These are phyloP conservation scores for Colletotrichum limetticola DNA, from an alignment of 2,329 filamentous ascomycete species.

Conservation along the genomic window DNA sequence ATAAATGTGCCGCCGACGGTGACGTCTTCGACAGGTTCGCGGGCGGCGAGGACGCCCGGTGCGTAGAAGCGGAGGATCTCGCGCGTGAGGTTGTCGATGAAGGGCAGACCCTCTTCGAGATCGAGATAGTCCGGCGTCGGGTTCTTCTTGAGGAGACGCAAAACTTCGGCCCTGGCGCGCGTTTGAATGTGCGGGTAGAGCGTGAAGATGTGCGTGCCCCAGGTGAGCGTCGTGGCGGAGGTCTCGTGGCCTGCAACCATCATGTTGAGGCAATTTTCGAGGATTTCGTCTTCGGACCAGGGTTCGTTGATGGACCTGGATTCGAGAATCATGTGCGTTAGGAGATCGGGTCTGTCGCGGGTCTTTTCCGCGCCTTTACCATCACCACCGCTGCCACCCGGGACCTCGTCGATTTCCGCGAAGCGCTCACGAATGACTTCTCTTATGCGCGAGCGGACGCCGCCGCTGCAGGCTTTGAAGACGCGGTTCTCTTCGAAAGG, in stretches of 20 bases:
- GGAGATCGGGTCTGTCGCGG: conserved; percentile 39
- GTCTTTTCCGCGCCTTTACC: not conserved
- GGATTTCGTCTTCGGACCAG: conserved; percentile 43
- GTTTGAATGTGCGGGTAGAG: conserved; percentile 49
- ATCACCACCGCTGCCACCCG: not conserved
- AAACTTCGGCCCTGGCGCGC: conserved; percentile 51
- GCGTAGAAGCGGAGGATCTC: conserved; percentile 55
- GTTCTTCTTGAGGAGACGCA: conserved; percentile 50
- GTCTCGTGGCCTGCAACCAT: conserved; percentile 57
- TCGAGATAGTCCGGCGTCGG: conserved; percentile 48
- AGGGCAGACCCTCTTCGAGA: conserved; percentile 52
- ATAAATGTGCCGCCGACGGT: conserved; percentile 46
- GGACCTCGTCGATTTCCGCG: conserved; percentile 30
- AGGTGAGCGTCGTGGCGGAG: conserved; percentile 52
- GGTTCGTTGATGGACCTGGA: conserved; percentile 38
- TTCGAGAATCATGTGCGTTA: conserved; percentile 48
- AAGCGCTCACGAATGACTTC: conserved; percentile 41
- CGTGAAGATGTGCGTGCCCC: conserved; percentile 52
- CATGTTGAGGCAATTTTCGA: conserved; percentile 55
- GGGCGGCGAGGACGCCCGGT: conserved; percentile 47
- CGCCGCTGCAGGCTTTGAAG: conserved; percentile 45
- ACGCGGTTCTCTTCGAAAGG: conserved; percentile 49
- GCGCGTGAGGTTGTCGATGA: conserved; percentile 54
- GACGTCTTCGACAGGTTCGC: conserved; percentile 45
- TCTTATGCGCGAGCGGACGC: conserved; percentile 43